phyloP scores from a whole-genome alignment of 129 eudicot species.

The Chrysanthemum makinoi region DNA sequence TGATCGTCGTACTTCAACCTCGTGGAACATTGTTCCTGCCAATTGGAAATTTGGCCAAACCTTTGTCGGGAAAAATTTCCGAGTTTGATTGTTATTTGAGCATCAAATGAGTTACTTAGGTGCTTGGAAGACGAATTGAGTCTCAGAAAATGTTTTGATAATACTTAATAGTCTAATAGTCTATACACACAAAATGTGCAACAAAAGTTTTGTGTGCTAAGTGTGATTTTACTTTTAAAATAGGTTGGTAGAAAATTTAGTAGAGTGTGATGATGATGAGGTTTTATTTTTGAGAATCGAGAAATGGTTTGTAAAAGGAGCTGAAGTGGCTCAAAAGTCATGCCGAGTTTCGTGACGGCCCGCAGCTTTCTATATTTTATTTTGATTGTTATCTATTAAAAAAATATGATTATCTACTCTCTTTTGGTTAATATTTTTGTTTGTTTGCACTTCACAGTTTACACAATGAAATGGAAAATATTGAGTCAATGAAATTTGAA shows the following conservation, averaged over 20 bases:
- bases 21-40: slow-evolving; percentile 58
- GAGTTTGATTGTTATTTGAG: slow-evolving; percentile 25
- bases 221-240: slow-evolving; percentile 8
- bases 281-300: slow-evolving; percentile 22
- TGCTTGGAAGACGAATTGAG: not conserved
- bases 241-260: slow-evolving; percentile 12
- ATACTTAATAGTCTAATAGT: not conserved
- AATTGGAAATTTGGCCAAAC: slow-evolving; percentile 82
- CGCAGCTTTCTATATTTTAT: slow-evolving; percentile 29
- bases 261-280: slow-evolving; percentile 9
- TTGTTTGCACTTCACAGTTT: too few relatives aligned
- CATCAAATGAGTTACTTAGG: not conserved
- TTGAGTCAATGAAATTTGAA: too few relatives aligned
- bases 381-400: not conserved
- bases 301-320: slow-evolving; percentile 30
- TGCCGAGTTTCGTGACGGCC: slow-evolving; percentile 33
- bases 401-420: not conserved
- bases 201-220: slow-evolving; percentile 16
- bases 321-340: slow-evolving; percentile 43
- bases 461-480: too few relatives aligned
- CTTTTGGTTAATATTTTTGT: not conserved
- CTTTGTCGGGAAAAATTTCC: slow-evolving; percentile 65
- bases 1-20: slow-evolving; percentile 66
- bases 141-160: not conserved
- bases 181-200: slow-evolving; percentile 2